A percentile compares a stretch with the other conserved stretches of the same genome.
Evolutionary conservation across 2,329 filamentous ascomycete genomes (phyloP).

Genomic region (Pseudogymnoascus verrucosus): DNA sequence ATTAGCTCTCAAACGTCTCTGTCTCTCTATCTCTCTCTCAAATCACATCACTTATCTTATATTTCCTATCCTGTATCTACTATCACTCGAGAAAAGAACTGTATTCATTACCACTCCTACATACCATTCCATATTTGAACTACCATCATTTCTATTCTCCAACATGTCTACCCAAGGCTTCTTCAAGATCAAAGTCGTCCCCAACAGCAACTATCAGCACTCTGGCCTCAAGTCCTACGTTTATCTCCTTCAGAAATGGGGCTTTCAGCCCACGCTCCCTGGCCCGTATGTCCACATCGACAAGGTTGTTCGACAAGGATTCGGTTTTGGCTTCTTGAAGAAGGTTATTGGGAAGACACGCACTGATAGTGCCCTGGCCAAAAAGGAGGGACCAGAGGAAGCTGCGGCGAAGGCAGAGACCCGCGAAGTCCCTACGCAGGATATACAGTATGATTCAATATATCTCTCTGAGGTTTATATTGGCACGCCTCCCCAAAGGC

Average conservation of each 20-base stretch:
- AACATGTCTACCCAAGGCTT: slow-evolving; percentile 25
- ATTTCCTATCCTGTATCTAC: background rate
- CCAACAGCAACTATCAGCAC: slow-evolving; percentile 51
- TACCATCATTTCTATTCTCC: background rate
- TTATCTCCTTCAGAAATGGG: slow-evolving; percentile 51
- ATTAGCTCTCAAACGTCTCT: background rate
- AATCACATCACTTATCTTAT: background rate
- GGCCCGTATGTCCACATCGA: slow-evolving; percentile 52
- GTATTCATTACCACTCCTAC: background rate
- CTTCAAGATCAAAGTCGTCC: slow-evolving; percentile 41
- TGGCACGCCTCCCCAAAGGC: slow-evolving; percentile 55
- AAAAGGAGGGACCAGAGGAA: slow-evolving; percentile 31
- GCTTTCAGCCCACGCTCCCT: slow-evolving; percentile 52
- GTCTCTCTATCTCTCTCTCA: background rate
- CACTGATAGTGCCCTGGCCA: slow-evolving; percentile 40
- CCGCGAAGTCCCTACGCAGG: slow-evolving; percentile 50
- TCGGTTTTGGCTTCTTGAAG: slow-evolving; percentile 41
- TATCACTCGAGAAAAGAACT: background rate
- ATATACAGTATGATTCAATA: slow-evolving; percentile 58
- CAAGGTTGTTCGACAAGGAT: slow-evolving; percentile 27
- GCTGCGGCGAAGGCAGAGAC: slow-evolving; percentile 26
- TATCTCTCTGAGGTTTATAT: slow-evolving; percentile 58
- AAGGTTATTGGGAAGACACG: slow-evolving; percentile 41
- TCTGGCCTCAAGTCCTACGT: slow-evolving; percentile 58
- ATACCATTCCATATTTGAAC: background rate